A percentile compares a stretch with the other conserved stretches of the same genome.
Conservation (phyloP, 179 eudicot species). For the Beta lomatogona region DNA sequence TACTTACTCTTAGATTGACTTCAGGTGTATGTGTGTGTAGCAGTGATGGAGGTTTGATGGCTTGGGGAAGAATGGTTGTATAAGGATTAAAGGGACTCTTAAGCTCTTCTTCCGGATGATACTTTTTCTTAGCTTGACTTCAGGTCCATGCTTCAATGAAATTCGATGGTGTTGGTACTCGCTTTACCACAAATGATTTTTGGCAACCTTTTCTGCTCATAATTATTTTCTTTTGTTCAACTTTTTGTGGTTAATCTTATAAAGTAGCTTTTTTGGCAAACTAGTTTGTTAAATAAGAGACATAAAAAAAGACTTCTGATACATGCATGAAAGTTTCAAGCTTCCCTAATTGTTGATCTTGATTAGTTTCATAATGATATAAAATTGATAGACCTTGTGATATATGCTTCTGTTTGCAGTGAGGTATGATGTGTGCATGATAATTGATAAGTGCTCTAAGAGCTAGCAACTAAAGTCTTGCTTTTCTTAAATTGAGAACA, state of each 20-base stretch:
- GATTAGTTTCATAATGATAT: background rate
- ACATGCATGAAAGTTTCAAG: background rate
- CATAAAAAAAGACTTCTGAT: background rate
- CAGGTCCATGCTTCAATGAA: background rate
- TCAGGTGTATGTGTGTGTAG: too few species aligned
- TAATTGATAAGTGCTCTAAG: background rate
- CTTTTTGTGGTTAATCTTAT: background rate
- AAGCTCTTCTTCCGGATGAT: background rate
- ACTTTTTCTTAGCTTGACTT: background rate
- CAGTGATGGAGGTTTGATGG: background rate
- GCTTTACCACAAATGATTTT: background rate
- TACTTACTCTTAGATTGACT: too few species aligned
- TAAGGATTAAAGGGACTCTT: background rate
- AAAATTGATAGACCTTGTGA: background rate
- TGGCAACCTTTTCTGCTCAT: background rate
- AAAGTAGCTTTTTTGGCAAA: background rate
- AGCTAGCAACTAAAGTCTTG: background rate
- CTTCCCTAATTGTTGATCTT: background rate
- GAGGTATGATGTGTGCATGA: background rate
- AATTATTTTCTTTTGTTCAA: background rate
- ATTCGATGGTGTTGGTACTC: background rate
- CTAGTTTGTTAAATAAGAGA: background rate
- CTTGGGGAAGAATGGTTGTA: constrained; percentile 3
- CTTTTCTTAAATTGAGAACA: background rate
- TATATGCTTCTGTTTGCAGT: background rate